Percentiles rank a stretch among this genome's conserved stretches.
These are phyloP conservation scores for Spiraea crenata DNA, from an alignment of 331 rosid genomes.

Conservation along the genomic window DNA sequence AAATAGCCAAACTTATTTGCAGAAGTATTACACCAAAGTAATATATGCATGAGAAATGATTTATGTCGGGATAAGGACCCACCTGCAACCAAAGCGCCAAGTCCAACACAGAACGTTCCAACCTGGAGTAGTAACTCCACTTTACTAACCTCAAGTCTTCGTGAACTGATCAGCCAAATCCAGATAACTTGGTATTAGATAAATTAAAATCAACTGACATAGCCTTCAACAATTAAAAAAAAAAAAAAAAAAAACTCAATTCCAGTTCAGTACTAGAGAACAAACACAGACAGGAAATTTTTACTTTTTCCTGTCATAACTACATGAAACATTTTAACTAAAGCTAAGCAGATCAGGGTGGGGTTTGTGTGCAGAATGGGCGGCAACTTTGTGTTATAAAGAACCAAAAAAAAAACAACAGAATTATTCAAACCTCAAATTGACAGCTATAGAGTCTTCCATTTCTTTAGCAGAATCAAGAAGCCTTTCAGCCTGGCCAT, in stretches of 20 bases:
- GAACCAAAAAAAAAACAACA: slow-evolving; percentile 2
- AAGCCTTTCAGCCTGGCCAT: slow-evolving; percentile 99
- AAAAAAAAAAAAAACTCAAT: background rate
- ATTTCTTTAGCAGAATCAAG: slow-evolving; percentile 98
- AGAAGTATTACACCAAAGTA: background rate
- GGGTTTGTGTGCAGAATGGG: background rate
- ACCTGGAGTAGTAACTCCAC: slow-evolving; percentile 97
- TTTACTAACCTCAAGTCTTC: slow-evolving; percentile 97
- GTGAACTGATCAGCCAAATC: slow-evolving; percentile 58
- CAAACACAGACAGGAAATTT: background rate
- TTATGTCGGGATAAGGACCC: slow-evolving; percentile 7
- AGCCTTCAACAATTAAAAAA: background rate
- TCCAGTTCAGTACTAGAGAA: background rate
- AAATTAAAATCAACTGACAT: background rate
- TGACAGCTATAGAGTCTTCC: slow-evolving; percentile 99
- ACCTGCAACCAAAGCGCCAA: slow-evolving; percentile 98
- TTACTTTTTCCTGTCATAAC: background rate
- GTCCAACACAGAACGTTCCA: slow-evolving; percentile 86
- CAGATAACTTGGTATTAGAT: slow-evolving; percentile 11
- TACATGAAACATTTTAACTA: background rate
- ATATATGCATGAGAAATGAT: background rate
- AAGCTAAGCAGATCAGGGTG: background rate
- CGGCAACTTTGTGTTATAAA: background rate
- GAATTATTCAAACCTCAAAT: slow-evolving; percentile 61
- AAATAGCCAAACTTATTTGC: background rate